Evolutionary conservation across 371 early-diverging fungal genomes (phyloP).

Genomic region (Blastocladiella emersonii): DNA sequence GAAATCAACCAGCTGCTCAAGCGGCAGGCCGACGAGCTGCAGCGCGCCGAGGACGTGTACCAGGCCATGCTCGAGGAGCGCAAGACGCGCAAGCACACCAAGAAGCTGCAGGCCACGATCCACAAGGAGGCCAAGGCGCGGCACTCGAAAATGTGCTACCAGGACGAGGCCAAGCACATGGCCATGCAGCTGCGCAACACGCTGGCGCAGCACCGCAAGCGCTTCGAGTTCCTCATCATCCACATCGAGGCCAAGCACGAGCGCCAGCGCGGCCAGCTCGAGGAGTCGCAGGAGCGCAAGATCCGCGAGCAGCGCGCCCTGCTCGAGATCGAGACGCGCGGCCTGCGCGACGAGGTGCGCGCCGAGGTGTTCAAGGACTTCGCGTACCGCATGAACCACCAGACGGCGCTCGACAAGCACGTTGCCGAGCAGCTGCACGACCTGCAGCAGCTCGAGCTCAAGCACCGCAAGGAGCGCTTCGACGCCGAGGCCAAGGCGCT

Average conservation of each 20-base stretch:
- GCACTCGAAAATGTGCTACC: slow-evolving; percentile 1
- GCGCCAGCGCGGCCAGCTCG: slow-evolving; percentile 17
- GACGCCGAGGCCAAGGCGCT: slow-evolving; percentile 15
- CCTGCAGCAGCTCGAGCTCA: slow-evolving; percentile 18
- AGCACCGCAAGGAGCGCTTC: slow-evolving; percentile 21
- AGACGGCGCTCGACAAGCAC: slow-evolving; percentile 16
- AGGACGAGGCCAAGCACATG: slow-evolving; percentile 11
- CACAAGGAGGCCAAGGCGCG: slow-evolving; percentile 1
- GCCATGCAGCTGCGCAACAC: slow-evolving; percentile 4
- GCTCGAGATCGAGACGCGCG: slow-evolving; percentile 15
- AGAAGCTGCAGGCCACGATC: neutral
- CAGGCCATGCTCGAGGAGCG: neutral
- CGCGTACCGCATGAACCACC: slow-evolving; percentile 14
- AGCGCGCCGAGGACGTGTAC: neutral
- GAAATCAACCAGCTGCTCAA: neutral
- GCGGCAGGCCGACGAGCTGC: neutral
- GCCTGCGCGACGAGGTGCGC: slow-evolving; percentile 16
- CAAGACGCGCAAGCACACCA: neutral
- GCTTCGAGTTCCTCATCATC: slow-evolving; percentile 10
- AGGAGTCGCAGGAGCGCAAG: slow-evolving; percentile 16
- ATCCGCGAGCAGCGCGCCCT: slow-evolving; percentile 11
- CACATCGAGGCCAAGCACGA: slow-evolving; percentile 16
- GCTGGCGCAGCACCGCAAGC: slow-evolving; percentile 8
- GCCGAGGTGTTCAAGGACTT: slow-evolving; percentile 14
- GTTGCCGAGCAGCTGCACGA: slow-evolving; percentile 23